A percentile compares a stretch with the other conserved stretches of the same genome.
These are phyloP conservation scores for Pythium sp. DNA, from an alignment of 352 stramenopile species.

Conservation along the genomic window DNA sequence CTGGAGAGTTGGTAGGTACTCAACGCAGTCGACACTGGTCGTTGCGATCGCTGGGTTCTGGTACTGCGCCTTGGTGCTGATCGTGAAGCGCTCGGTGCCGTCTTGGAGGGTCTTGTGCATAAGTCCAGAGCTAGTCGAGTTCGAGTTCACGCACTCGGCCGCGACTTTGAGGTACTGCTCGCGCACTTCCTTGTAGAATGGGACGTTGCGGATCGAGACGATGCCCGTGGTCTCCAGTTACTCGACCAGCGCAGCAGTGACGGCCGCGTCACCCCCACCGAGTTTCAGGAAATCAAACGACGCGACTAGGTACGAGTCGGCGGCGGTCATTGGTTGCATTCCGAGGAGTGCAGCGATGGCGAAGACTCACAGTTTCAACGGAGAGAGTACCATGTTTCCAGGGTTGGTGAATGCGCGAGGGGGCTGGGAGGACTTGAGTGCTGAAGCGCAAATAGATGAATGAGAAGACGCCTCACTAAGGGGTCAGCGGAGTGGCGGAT, in stretches of 20 bases:
- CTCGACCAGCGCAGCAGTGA: slow-evolving; percentile 5
- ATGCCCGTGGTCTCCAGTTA: slow-evolving; percentile 21
- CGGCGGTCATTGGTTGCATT: neutral
- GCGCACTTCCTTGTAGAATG: slow-evolving; percentile 18
- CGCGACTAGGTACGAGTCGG: neutral
- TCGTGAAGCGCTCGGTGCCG: slow-evolving; percentile 22
- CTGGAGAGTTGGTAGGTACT: slow-evolving; percentile 8
- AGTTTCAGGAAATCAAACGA: slow-evolving; percentile 1
- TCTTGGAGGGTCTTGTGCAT: slow-evolving; percentile 20
- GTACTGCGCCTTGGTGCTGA: slow-evolving; percentile 26
- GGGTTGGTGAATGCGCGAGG: neutral
- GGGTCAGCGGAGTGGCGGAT: neutral
- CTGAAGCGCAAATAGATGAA: neutral
- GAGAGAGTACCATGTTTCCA: neutral
- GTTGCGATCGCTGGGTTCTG: slow-evolving; percentile 12
- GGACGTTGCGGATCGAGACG: slow-evolving; percentile 20
- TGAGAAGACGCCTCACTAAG: neutral
- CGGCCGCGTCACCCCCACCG: neutral
- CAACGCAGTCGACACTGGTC: slow-evolving; percentile 10
- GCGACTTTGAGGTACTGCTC: slow-evolving; percentile 11
- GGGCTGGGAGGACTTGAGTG: neutral
- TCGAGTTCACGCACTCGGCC: slow-evolving; percentile 15
- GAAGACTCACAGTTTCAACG: neutral
- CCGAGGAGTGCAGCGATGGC: neutral
- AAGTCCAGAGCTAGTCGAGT: neutral